A percentile compares a stretch with the other conserved stretches of the same genome.
These are phyloP conservation scores for Blumeria hordei DNA, from an alignment of 2,329 filamentous ascomycete species.

Conservation along the genomic window DNA sequence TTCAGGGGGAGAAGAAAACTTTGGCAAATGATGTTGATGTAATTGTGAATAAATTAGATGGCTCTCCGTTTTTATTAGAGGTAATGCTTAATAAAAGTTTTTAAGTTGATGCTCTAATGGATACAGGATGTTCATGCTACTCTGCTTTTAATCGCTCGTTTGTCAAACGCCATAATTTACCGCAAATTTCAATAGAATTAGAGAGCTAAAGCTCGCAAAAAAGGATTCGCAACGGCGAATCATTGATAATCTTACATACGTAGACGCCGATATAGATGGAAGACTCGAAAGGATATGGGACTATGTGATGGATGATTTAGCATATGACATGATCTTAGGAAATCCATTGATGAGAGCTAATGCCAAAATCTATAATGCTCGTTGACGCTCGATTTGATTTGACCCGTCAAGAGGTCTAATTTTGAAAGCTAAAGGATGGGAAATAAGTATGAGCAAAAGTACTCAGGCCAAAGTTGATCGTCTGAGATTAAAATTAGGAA, in stretches of 20 bases:
- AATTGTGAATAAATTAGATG: neutral
- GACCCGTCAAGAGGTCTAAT: no score
- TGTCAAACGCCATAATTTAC: neutral
- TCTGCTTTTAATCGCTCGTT: neutral
- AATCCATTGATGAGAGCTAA: no score
- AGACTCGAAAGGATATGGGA: neutral
- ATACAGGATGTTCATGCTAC: neutral
- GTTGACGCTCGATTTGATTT: no score
- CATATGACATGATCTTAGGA: no score
- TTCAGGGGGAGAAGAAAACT: neutral
- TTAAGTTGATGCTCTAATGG: neutral
- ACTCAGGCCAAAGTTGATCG: no score
- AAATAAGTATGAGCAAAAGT: no score
- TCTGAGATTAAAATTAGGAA: no score
- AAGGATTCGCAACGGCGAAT: neutral
- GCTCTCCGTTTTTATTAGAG: neutral
- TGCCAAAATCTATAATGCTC: no score
- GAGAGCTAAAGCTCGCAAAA: neutral
- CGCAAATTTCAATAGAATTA: neutral
- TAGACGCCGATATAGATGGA: neutral
- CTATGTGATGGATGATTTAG: neutral
- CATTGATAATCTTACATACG: neutral
- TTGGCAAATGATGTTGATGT: neutral
- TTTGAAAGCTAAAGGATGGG: no score
- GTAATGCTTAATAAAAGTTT: neutral